Conservation (phyloP, 257 asterid genomes). For the Dorcoceras hygrometricum region DNA sequence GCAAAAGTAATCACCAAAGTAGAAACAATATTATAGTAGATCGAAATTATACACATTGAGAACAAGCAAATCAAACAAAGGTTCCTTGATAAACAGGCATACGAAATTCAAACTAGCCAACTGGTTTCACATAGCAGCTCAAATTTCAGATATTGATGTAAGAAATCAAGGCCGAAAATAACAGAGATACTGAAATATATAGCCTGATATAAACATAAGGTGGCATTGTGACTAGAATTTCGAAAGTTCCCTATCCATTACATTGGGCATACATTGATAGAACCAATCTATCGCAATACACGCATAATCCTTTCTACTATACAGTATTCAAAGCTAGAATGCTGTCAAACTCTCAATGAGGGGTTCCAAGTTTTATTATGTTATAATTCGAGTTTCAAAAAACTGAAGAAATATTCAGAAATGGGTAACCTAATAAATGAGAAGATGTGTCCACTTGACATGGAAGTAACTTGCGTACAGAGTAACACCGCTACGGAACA, state of each 20-base stretch:
- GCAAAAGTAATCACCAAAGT: conserved; percentile 3
- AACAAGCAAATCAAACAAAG: neutral
- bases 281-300: neutral
- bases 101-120: neutral
- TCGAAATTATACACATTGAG: conserved; percentile 5
- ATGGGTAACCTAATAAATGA: neutral
- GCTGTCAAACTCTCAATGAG: neutral
- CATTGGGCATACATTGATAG: neutral
- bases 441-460: neutral
- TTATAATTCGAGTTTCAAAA: neutral
- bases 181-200: neutral
- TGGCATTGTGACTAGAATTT: neutral
- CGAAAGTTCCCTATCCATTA: neutral
- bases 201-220: conserved; percentile 4
- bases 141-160: conserved; percentile 3
- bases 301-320: neutral
- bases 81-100: neutral
- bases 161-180: neutral
- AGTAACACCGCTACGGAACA: neutral
- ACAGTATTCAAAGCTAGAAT: neutral
- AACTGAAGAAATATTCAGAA: neutral
- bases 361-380: neutral
- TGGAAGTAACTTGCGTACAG: neutral
- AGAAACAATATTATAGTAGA: conserved; percentile 5
- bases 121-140: neutral